Conservation (phyloP, 2,329 filamentous ascomycete species). For the Neofusicoccum sp. region DNA sequence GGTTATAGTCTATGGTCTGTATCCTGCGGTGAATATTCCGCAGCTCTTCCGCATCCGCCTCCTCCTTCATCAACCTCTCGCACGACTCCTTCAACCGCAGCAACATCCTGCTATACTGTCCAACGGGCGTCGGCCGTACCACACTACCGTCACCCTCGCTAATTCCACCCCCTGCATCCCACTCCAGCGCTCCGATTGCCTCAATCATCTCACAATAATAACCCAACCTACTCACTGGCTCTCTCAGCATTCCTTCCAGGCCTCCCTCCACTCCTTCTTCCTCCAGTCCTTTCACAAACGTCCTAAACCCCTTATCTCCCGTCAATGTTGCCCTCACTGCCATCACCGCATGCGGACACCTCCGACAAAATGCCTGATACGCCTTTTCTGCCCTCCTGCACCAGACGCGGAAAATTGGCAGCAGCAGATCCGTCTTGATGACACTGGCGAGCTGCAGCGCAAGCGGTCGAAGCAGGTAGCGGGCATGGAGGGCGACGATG, state of each 20-base stretch:
- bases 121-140: not conserved
- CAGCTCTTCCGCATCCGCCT: not conserved
- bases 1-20: not conserved
- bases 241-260: not conserved
- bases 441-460: not conserved
- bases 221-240: not conserved
- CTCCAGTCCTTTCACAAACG: constrained; percentile 26
- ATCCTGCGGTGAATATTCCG: not conserved
- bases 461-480: not conserved
- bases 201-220: not conserved
- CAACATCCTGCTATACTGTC: not conserved
- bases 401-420: constrained; percentile 30
- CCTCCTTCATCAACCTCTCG: not conserved
- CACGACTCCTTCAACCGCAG: not conserved
- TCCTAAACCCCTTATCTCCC: constrained; percentile 29
- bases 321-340: constrained; percentile 29
- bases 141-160: not conserved
- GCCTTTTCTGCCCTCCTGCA: constrained; percentile 26
- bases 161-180: too few relatives aligned
- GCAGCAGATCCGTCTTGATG: constrained; percentile 26
- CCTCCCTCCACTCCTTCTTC: not conserved
- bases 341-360: constrained; percentile 30
- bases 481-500: constrained; percentile 27
- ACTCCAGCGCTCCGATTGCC: not conserved
- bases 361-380: constrained; percentile 31